Conservation (phyloP, 1,139 yeast genomes). For the Yamadazyma triangularis region DNA sequence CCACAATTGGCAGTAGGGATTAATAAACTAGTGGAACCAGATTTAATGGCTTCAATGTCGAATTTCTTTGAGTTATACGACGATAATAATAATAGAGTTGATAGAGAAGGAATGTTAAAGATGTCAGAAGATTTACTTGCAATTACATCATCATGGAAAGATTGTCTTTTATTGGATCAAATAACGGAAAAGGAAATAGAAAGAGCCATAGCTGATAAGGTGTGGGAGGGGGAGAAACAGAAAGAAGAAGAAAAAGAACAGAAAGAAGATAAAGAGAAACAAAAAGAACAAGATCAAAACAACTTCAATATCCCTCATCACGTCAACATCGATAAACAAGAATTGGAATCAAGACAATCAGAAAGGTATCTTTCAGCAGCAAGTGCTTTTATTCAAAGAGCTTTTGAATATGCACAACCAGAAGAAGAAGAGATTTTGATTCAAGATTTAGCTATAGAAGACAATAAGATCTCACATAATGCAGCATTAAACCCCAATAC, state of each 20-base stretch:
- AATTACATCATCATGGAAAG: slow-evolving; percentile 80
- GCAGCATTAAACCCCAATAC: slow-evolving; percentile 78
- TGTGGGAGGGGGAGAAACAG: slow-evolving; percentile 30
- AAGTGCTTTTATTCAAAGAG: slow-evolving; percentile 78
- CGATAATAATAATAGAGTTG: slow-evolving; percentile 48
- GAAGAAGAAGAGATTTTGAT: slow-evolving; percentile 41
- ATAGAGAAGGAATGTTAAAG: slow-evolving; percentile 74
- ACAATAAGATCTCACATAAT: slow-evolving; percentile 48
- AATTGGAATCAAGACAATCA: slow-evolving; percentile 64
- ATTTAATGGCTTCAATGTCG: slow-evolving; percentile 74
- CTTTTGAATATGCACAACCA: slow-evolving; percentile 88
- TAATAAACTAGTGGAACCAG: slow-evolving; percentile 63
- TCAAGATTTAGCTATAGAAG: slow-evolving; percentile 34
- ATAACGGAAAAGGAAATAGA: slow-evolving; percentile 61
- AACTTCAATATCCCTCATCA: slow-evolving; percentile 61
- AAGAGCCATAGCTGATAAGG: slow-evolving; percentile 58
- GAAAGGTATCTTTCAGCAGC: slow-evolving; percentile 86
- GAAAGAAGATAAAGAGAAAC: slow-evolving; percentile 30
- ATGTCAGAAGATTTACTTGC: slow-evolving; percentile 83
- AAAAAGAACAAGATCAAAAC: no score
- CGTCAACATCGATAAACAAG: slow-evolving; percentile 57
- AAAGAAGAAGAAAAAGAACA: slow-evolving; percentile 7
- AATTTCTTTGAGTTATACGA: slow-evolving; percentile 78
- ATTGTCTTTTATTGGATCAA: slow-evolving; percentile 56
- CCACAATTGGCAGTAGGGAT: slow-evolving; percentile 71